Base-by-base conservation (phyloP, 1,284 basidiomycete species). In the Naganishia albida region DNA sequence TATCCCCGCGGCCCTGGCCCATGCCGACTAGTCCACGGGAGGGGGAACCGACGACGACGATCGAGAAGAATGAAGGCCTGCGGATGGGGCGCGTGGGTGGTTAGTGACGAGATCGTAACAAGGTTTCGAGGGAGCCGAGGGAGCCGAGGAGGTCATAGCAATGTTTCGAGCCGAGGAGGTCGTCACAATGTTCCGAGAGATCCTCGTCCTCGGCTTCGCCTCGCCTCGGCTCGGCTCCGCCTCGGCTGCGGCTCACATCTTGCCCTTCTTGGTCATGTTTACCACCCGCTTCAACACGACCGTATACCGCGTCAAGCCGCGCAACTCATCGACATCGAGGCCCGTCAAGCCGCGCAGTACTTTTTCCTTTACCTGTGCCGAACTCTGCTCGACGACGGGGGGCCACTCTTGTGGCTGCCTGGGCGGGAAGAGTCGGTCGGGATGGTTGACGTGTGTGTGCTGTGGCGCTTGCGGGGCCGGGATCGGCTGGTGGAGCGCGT, bases 21-120 rank as follows among this genome's bases (percentile, higher is more conserved):
- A 90, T 84, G 3, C 95, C 95, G 0, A 99, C 88, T 25, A 98
- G 82, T 0, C 95, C 95, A 49, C 89, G 82, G 8, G 90, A 89
- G 73, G 84, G 82, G n/a, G 91, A 87, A 23, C 95, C 95, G 40
- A 91, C 88, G 65, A 97, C 85, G 69, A 88, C 84, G 72, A 91
- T 85, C 53, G 82, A 80, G 67, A 86, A 86, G 70, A 85, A 81
- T 46, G 86, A 85, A 28, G 85, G 83, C 66, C 68, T 72, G 69
- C 42, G 55, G 64, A 2, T 65, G 20, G 53, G 30, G 13, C 15
- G n/a, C n/a, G n/a, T n/a, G n/a, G n/a, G n/a, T n/a, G n/a, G n/a
- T n/a, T n/a, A n/a, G n/a, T 34, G 34, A 34, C 10, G 34, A 4
- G 34, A 34, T 34, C 34, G 34, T 34, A 25, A 20, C 46, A 12